phyloP scores from a whole-genome alignment of 2,329 filamentous ascomycete genomes.

The Botrytis fabae region DNA sequence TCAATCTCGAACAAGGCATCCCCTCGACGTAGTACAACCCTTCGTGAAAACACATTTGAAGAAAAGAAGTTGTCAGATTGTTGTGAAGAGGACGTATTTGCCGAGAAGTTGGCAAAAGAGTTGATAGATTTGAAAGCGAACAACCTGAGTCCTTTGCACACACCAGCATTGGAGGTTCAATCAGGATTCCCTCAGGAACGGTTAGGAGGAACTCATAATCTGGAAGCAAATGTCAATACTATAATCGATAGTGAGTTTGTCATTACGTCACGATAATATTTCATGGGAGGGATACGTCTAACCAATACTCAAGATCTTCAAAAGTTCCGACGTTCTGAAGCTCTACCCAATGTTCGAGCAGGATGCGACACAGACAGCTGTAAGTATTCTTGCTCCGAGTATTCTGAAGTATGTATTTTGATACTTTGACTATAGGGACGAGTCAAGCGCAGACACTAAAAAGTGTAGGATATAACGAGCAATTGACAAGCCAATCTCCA shows the following conservation, averaged over 20 bases:
- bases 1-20: slow-evolving; percentile 30
- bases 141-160: neutral
- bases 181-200: neutral
- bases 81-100: slow-evolving; percentile 12
- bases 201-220: no score
- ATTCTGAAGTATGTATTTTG: neutral
- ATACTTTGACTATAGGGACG: slow-evolving; percentile 7
- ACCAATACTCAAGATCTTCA: neutral
- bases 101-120: slow-evolving; percentile 7
- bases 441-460: slow-evolving; percentile 18
- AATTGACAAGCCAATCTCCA: neutral
- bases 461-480: neutral
- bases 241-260: neutral
- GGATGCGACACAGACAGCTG: slow-evolving; percentile 7
- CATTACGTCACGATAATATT: neutral
- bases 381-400: neutral
- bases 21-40: slow-evolving; percentile 18
- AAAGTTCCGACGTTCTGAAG: neutral
- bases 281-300: neutral
- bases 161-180: neutral
- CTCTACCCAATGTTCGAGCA: neutral
- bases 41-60: neutral
- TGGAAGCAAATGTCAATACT: neutral
- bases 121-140: slow-evolving; percentile 1
- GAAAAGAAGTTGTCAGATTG: neutral